Evolutionary conservation across 2,329 filamentous ascomycete species (phyloP).

Genomic region (Niveomyces coronatus): DNA sequence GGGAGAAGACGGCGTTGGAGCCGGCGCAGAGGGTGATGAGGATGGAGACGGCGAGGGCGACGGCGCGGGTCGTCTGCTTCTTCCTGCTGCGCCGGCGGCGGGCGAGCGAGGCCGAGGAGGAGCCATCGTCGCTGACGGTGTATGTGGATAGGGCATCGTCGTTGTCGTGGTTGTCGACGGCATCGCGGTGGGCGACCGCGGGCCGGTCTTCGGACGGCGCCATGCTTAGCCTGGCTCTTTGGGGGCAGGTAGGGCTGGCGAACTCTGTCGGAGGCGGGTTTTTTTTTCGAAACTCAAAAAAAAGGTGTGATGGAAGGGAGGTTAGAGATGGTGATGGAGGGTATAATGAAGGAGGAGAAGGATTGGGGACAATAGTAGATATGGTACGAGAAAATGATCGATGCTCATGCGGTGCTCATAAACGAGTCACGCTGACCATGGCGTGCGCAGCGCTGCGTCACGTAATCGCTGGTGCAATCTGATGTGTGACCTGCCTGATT

Average conservation of each 20-base stretch:
- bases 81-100: slow-evolving; percentile 17
- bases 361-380: no score
- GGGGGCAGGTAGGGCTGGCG: background rate
- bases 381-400: no score
- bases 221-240: slow-evolving; percentile 2
- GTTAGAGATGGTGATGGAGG: no score
- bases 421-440: no score
- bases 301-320: no score
- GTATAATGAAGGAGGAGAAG: no score
- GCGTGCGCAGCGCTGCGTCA: no score
- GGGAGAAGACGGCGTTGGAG: slow-evolving; percentile 84
- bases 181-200: slow-evolving; percentile 1
- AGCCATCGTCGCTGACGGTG: slow-evolving; percentile 8
- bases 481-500: no score
- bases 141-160: slow-evolving; percentile 7
- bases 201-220: slow-evolving; percentile 2
- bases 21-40: slow-evolving; percentile 66
- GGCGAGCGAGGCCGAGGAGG: background rate
- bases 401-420: no score
- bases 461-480: no score
- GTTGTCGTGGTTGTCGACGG: slow-evolving; percentile 5
- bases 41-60: slow-evolving; percentile 45
- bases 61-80: slow-evolving; percentile 27
- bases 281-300: no score
- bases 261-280: no score